Evolutionary conservation across 345 rosid genomes (phyloP).

Genomic region (Acer yangbiense): DNA sequence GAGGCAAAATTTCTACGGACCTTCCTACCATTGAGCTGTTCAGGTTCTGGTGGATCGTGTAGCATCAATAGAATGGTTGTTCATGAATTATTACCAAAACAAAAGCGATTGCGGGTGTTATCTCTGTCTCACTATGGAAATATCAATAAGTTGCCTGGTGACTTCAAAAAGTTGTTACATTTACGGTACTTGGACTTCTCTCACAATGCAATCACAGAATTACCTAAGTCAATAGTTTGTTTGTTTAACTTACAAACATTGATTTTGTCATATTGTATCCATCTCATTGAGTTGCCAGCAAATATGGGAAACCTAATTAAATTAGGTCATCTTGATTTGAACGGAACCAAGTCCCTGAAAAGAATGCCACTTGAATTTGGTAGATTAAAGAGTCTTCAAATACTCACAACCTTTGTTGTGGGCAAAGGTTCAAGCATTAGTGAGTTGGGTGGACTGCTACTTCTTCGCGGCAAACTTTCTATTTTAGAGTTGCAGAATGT

Average conservation of each 20-base stretch:
- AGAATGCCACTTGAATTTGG: constrained; percentile 36
- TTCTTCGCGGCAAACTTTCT: constrained; percentile 32
- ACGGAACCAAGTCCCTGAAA: constrained; percentile 26
- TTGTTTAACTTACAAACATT: constrained; percentile 41
- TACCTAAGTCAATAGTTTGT: constrained; percentile 32
- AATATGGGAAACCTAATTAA: constrained; percentile 30
- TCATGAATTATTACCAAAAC: constrained; percentile 16
- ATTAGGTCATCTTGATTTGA: constrained; percentile 37
- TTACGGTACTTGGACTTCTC: constrained; percentile 40
- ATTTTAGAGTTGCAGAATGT: constrained; percentile 36
- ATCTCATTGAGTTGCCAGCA: constrained; percentile 36
- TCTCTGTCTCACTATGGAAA: constrained; percentile 30
- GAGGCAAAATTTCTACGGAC: constrained; percentile 37
- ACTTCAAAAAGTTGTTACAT: constrained; percentile 35
- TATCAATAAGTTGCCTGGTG: constrained; percentile 21
- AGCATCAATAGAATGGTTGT: constrained; percentile 32
- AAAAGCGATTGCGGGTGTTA: constrained; percentile 36
- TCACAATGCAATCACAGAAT: constrained; percentile 15
- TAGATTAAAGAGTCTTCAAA: constrained; percentile 31
- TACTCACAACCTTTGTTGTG: constrained; percentile 32
- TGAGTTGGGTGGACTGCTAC: constrained; percentile 32
- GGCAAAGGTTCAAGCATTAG: constrained; percentile 22
- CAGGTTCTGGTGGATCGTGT: constrained; percentile 27
- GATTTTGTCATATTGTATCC: constrained; percentile 27
- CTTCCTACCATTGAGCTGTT: constrained; percentile 31